Evolutionary conservation across 495 filamentous ascomycete species (phyloP), one percentile per base, ranked within the genome.

Genomic region (Penicillium salamii): DNA sequence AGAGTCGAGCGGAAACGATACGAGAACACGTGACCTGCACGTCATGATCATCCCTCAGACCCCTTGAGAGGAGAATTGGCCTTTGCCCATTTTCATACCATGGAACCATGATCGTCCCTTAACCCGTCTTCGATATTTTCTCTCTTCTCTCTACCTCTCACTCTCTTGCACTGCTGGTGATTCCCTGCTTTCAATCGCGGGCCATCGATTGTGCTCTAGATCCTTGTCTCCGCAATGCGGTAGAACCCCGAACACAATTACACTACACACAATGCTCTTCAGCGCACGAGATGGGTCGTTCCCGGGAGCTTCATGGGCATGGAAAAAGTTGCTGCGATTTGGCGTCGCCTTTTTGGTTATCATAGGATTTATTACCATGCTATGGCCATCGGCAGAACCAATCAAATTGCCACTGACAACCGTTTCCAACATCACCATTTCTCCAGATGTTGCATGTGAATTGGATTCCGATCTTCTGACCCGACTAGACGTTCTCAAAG

Each of bases 401-500:
- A 32, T 49, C 19, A 23, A 41, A 28, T 20, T 56, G 19, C 50
- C 52, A 7, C 21, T 61, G n/a, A 46, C 59, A 23, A 45, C 59
- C 12, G 41, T 47, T 9, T 52, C 62, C 37, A 74, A 74, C 41
- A 62, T 74, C 47, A 72, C 71, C 24, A 49, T 74, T 21, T 60
- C 63, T 17, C 40, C 66, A 34, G 41, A 60, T 18, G 54, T 72
- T 28, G 34, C 49, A 26, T 76, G 72, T 49, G 58, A 70, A 33
- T 54, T 63, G 12, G 68, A 76, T 40, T 18, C 55, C 23, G 59
- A 63, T 5, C 44, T 62, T 26, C 50, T 76, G 35, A 28, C 49
- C 13, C 57, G 55, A 15, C 57, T 74, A 14, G 45, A 65, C 12
- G 50, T 76, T 21, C 35, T 42, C 14, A 68, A 65, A 42, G 31